phyloP scores from a whole-genome alignment of 192 early-diverging fungal species.

The Backusella sp. region DNA sequence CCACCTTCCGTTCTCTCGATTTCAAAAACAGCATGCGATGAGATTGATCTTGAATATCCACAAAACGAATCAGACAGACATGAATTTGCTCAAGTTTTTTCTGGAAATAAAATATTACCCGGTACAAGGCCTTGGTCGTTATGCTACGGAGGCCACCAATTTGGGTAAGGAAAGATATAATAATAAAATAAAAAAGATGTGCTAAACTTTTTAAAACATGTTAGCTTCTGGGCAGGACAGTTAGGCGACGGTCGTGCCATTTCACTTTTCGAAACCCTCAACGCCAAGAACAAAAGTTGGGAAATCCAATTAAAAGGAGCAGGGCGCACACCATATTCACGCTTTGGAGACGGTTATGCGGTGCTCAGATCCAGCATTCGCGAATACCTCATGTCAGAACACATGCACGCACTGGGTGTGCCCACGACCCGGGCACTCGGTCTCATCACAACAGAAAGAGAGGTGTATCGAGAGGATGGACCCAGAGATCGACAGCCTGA shows the following conservation, averaged over 20 bases:
- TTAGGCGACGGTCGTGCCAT: slow-evolving; percentile 89
- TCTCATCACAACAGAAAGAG: slow-evolving; percentile 59
- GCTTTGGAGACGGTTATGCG: slow-evolving; percentile 86
- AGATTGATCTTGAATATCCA: slow-evolving; percentile 32
- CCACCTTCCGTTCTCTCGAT: slow-evolving; percentile 27
- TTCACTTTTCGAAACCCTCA: slow-evolving; percentile 59
- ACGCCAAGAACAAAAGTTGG: slow-evolving; percentile 43
- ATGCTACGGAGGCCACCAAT: slow-evolving; percentile 74
- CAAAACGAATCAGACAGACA: slow-evolving; percentile 12
- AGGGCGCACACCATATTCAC: slow-evolving; percentile 82
- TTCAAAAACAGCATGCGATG: slow-evolving; percentile 31
- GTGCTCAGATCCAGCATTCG: slow-evolving; percentile 85
- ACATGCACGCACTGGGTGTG: slow-evolving; percentile 68
- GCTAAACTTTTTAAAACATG: neutral
- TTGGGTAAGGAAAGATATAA: slow-evolving; percentile 38
- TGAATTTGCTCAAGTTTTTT: slow-evolving; percentile 37
- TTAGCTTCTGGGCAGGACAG: slow-evolving; percentile 62
- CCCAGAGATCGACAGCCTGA: slow-evolving; percentile 44
- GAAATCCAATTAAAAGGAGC: slow-evolving; percentile 89
- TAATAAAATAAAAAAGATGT: neutral
- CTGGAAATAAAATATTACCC: slow-evolving; percentile 41
- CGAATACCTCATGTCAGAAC: slow-evolving; percentile 78
- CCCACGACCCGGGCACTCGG: slow-evolving; percentile 79
- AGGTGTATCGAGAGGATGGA: slow-evolving; percentile 64
- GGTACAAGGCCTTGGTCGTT: slow-evolving; percentile 63